phyloP scores from a whole-genome alignment of 2,329 filamentous ascomycete species.

The Teratosphaeria gauchensis region DNA sequence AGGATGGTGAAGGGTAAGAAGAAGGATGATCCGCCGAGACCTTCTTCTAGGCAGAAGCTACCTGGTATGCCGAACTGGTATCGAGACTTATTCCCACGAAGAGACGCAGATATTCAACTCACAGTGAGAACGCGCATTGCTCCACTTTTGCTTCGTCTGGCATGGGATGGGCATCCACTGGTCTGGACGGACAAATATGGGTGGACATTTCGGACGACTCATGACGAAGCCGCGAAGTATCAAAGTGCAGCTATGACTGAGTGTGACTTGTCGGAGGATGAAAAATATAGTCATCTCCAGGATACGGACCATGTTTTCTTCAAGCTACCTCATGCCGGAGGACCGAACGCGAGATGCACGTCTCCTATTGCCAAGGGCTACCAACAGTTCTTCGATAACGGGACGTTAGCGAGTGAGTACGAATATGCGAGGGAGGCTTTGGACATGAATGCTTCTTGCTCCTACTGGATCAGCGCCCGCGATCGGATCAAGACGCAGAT shows the following conservation, averaged over 20 bases:
- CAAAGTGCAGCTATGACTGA: constrained; percentile 59
- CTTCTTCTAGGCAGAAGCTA: constrained; percentile 76
- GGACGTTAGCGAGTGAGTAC: constrained; percentile 77
- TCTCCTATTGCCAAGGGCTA: constrained; percentile 91
- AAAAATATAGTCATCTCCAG: constrained; percentile 50
- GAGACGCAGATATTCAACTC: constrained; percentile 57
- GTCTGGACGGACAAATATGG: constrained; percentile 90
- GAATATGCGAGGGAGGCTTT: constrained; percentile 86
- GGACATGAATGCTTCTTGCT: constrained; percentile 97
- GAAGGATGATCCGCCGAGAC: constrained; percentile 69
- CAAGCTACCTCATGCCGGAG: constrained; percentile 94
- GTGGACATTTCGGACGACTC: constrained; percentile 78
- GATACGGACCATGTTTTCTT: constrained; percentile 65
- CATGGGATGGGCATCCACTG: constrained; percentile 83
- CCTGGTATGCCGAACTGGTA: constrained; percentile 96
- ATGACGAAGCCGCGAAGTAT: constrained; percentile 54
- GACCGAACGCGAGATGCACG: constrained; percentile 70
- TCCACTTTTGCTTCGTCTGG: constrained; percentile 69
- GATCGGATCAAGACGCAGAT: constrained; percentile 92
- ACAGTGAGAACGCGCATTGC: constrained; percentile 82
- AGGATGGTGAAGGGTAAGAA: constrained; percentile 87
- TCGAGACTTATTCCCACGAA: constrained; percentile 73
- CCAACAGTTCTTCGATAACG: constrained; percentile 80
- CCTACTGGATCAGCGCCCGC: constrained; percentile 95
- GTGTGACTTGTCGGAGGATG: constrained; percentile 70